These are phyloP conservation scores for Lupinus albus DNA, from an alignment of 306 rosid species.

Conservation along the genomic window DNA sequence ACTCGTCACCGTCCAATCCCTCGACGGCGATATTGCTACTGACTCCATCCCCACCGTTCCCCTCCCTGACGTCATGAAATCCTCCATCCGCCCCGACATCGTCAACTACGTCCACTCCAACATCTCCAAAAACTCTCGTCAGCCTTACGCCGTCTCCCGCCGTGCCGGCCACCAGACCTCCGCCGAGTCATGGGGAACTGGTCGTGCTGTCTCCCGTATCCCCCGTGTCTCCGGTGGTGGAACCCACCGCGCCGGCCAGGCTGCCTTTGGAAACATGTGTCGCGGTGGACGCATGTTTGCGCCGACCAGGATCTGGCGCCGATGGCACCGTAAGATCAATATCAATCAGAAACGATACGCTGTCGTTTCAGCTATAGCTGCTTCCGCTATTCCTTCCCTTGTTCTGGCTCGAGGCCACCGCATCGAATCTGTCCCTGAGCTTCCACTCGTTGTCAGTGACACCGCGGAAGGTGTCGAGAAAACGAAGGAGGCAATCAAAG, in stretches of 20 bases:
- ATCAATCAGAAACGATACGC: constrained; percentile 85
- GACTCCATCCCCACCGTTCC: constrained; percentile 51
- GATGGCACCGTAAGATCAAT: constrained; percentile 83
- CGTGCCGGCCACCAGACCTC: constrained; percentile 88
- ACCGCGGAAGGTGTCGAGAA: constrained; percentile 78
- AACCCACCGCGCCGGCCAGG: constrained; percentile 92
- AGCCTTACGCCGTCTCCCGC: constrained; percentile 77
- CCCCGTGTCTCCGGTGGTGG: constrained; percentile 97
- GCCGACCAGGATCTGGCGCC: constrained; percentile 95
- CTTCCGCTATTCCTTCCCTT: constrained; percentile 71
- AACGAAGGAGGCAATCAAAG: constrained; percentile 70
- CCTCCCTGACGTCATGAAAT: constrained; percentile 74
- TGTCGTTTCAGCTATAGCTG: constrained; percentile 84
- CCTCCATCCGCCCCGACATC: constrained; percentile 75
- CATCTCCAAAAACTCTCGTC: constrained; percentile 70
- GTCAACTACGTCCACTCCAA: constrained; percentile 72
- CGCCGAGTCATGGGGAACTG: constrained; percentile 93
- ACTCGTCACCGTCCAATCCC: constrained; percentile 66
- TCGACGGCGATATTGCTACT: constrained; percentile 79
- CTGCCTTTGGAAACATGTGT: constrained; percentile 92
- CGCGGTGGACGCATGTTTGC: constrained; percentile 95
- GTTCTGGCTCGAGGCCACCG: constrained; percentile 83
- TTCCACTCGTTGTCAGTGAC: constrained; percentile 75
- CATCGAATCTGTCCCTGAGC: constrained; percentile 70
- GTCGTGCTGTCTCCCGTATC: constrained; percentile 89